Base-by-base conservation (phyloP, 495 filamentous ascomycete species). In the Polyplosphaeria fusca region DNA sequence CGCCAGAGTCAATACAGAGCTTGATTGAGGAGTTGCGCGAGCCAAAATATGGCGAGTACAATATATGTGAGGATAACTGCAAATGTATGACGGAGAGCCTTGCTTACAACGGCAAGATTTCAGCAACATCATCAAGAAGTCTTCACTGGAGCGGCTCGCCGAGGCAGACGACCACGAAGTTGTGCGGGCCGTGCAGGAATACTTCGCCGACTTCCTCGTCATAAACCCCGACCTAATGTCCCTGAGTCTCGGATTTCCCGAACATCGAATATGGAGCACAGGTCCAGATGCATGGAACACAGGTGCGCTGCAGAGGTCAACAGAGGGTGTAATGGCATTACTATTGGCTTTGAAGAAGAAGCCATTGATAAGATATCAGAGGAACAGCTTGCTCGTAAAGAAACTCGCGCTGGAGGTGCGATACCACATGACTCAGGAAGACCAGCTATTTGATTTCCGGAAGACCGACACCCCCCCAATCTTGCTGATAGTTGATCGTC, bases 161-260 rank as follows among this genome's bases (percentile, higher is more conserved):
- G 93, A 98, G 73, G 90, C 93, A n/a, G 93, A 98, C 67, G 90
- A 95, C 55, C 90, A 98, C 61, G 93, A 98, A 71, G 91, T 97
- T 23, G 92, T 98, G 46, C 89, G 86, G 50, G 78, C 79, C 14
- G 86, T 98, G 5, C 91, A 96, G 71, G 93, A 98, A 72, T 86
- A 95, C 70, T 98, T 96, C 62, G 88, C 91, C 39, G 93, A 98
- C 70, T 98, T 89, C 61, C 79, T 93, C 43, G 89, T 96, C 63
- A 83, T 96, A 68, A 98, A 98, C 67, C 89, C 93, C 0, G 94
- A 97, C 64, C 75, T 98, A 0, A 92, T 93, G 68, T 88, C 89
- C 24, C 70, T 98, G 52, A 84, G 87, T 55, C 73, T 96, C 30
- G 78, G 81, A 1, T 86, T 82, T 53, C 88, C 91, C 11, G 74